A percentile compares a stretch with the other conserved stretches of the same genome.
These are phyloP conservation scores for Tilletia indica DNA, from an alignment of 1,284 basidiomycete genomes.

Conservation along the genomic window DNA sequence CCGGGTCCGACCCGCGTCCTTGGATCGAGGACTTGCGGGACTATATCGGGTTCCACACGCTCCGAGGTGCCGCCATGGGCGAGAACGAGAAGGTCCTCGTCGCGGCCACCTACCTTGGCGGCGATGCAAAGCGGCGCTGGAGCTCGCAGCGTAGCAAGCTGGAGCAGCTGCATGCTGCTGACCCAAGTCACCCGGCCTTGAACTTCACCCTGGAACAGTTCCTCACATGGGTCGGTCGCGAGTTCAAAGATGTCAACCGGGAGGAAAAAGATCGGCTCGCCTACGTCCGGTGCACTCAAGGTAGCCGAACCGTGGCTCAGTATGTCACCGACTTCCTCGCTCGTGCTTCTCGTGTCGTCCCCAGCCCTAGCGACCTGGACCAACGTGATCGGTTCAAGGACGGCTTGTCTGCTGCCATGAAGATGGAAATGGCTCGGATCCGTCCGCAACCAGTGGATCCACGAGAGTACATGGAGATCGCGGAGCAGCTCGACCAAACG, in stretches of 20 bases:
- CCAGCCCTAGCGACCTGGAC: neutral
- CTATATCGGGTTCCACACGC: conserved; percentile 6
- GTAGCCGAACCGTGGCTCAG: neutral
- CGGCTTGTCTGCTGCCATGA: neutral
- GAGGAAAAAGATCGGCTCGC: neutral
- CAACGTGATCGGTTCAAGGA: neutral
- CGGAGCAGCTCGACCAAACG: neutral
- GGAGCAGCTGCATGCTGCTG: neutral
- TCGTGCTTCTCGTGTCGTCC: neutral
- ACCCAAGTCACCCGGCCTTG: neutral
- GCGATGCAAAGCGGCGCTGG: neutral
- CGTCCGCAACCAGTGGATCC: neutral
- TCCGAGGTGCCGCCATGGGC: neutral
- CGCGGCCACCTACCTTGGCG: neutral
- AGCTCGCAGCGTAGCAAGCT: neutral
- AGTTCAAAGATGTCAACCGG: neutral
- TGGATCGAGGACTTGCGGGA: neutral
- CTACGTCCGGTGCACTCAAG: neutral
- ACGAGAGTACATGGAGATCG: neutral
- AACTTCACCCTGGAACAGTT: neutral
- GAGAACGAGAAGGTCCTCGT: conserved; percentile 7
- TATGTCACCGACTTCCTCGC: neutral
- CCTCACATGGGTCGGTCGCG: neutral
- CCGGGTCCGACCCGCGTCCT: neutral
- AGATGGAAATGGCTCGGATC: neutral